These are phyloP conservation scores for Phytopythium sindhum DNA, from an alignment of 352 stramenopile genomes.

Conservation along the genomic window DNA sequence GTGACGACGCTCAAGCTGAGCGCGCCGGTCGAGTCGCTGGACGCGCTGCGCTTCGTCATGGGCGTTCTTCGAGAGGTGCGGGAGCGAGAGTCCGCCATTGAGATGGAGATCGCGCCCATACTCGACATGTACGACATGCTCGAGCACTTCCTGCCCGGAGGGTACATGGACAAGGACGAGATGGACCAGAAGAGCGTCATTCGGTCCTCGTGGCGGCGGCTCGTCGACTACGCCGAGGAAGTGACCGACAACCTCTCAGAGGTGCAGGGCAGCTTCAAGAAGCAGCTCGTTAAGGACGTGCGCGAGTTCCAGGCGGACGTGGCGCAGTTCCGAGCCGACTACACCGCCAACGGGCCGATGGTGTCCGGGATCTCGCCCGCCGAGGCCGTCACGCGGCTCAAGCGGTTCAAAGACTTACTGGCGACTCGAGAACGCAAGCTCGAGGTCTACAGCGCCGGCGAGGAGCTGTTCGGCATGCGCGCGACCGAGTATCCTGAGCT, in stretches of 20 bases:
- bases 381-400: constrained; percentile 82
- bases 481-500: constrained; percentile 77
- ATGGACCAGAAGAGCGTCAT: constrained; percentile 91
- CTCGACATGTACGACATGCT: constrained; percentile 90
- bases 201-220: constrained; percentile 76
- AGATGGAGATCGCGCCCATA: constrained; percentile 89
- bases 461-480: constrained; percentile 89
- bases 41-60: constrained; percentile 84
- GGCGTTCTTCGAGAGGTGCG: constrained; percentile 77
- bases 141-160: constrained; percentile 81
- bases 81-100: constrained; percentile 83
- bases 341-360: constrained; percentile 64
- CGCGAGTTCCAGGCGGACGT: constrained; percentile 80
- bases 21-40: constrained; percentile 63
- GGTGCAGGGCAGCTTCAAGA: constrained; percentile 89
- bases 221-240: constrained; percentile 87
- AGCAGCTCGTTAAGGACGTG: constrained; percentile 86
- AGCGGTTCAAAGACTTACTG: constrained; percentile 84
- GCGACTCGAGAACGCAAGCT: constrained; percentile 74
- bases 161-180: constrained; percentile 86
- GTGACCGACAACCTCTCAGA: constrained; percentile 84
- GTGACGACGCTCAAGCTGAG: constrained; percentile 69
- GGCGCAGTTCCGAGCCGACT: constrained; percentile 61
- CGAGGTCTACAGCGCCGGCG: constrained; percentile 82
- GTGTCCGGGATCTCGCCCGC: constrained; percentile 70